Evolutionary conservation across 768 basidiomycete genomes (phyloP), one percentile per base, ranked within the genome.

Genomic region (Leccinellum albellum): DNA sequence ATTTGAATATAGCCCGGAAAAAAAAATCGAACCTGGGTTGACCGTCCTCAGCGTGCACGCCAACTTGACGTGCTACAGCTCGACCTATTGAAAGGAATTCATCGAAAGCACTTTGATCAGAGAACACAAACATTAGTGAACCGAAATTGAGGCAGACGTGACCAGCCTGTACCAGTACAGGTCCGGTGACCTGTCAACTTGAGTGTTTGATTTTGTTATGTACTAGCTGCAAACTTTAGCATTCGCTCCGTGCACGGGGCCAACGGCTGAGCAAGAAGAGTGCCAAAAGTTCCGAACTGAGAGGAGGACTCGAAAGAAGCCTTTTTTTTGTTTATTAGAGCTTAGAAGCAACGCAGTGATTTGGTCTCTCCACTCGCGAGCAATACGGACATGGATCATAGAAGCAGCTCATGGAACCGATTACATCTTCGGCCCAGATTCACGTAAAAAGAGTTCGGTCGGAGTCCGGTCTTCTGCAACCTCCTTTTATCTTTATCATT

Each of bases 361-460:
- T 20, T 15, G 23, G 32, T 50, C 31, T 15, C 26, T 37, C 49
- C 48, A 42, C 48, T 31, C 48, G 31, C 28, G 23, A 49, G 42
- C 21, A 52, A 40, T 64, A 46, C 37, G 33, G 46, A 40, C 32
- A 47, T 61, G 45, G 23, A 47, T 31, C 8, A 12, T 42, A 62
- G 14, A 17, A 32, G 28, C 2, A 51, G 49, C 26, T 17, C 28
- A 45, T 26, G 20, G 53, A 56, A 53, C 56, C 58, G 55, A 66
- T 68, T 66, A 68, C 64, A 66, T 55, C 33, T 57, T 54, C 9
- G 29, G 13, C 17, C 32, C 37, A 29, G 26, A 33, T 31, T 13
- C 57, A 58, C 59, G 61, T 63, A 68, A 62, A 46, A n/a, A 50
- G 15, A 26, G 29, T 51, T 40, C 13, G 40, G 37, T 59, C 53